A percentile compares a stretch with the other conserved stretches of the same genome.
These are phyloP conservation scores for Sutorius eximius DNA, from an alignment of 1,284 basidiomycete species.

Conservation along the genomic window DNA sequence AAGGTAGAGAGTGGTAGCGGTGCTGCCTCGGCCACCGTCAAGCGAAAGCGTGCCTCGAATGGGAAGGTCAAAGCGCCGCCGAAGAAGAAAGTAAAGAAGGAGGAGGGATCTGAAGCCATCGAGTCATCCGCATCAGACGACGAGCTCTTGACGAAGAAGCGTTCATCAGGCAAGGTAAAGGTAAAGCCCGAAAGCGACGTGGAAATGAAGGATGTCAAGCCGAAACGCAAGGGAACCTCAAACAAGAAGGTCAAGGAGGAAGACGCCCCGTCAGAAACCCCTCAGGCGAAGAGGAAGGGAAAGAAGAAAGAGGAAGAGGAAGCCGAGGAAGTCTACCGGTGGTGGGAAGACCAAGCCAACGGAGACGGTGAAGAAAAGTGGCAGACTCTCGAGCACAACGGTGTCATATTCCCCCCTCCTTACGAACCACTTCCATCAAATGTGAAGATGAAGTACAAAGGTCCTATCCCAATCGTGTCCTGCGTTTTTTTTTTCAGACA, in stretches of 20 bases:
- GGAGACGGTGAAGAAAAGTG: slow-evolving; percentile 85
- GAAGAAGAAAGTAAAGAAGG: slow-evolving; percentile 69
- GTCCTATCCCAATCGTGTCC: slow-evolving; percentile 42
- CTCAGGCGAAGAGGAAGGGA: slow-evolving; percentile 43
- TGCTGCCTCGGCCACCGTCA: slow-evolving; percentile 34
- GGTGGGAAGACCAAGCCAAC: slow-evolving; percentile 78
- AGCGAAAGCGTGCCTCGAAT: slow-evolving; percentile 41
- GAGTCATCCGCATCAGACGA: slow-evolving; percentile 42
- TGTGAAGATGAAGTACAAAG: slow-evolving; percentile 96
- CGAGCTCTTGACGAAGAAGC: slow-evolving; percentile 45
- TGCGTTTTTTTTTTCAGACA: not conserved
- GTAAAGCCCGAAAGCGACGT: slow-evolving; percentile 55
- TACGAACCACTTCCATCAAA: slow-evolving; percentile 84
- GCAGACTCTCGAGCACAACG: slow-evolving; percentile 90
- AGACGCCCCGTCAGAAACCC: slow-evolving; percentile 24
- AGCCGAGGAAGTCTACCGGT: slow-evolving; percentile 72
- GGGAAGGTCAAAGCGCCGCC: slow-evolving; percentile 49
- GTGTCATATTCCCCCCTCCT: slow-evolving; percentile 94
- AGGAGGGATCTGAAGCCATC: slow-evolving; percentile 41
- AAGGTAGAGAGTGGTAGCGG: slow-evolving; percentile 42
- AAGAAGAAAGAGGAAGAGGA: slow-evolving; percentile 61
- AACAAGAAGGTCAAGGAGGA: slow-evolving; percentile 42
- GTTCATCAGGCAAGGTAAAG: slow-evolving; percentile 50
- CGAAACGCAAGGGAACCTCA: slow-evolving; percentile 44
- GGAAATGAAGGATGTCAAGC: slow-evolving; percentile 46